phyloP scores from a whole-genome alignment of 2,329 filamentous ascomycete genomes.

The Paradendryphiella salina region DNA sequence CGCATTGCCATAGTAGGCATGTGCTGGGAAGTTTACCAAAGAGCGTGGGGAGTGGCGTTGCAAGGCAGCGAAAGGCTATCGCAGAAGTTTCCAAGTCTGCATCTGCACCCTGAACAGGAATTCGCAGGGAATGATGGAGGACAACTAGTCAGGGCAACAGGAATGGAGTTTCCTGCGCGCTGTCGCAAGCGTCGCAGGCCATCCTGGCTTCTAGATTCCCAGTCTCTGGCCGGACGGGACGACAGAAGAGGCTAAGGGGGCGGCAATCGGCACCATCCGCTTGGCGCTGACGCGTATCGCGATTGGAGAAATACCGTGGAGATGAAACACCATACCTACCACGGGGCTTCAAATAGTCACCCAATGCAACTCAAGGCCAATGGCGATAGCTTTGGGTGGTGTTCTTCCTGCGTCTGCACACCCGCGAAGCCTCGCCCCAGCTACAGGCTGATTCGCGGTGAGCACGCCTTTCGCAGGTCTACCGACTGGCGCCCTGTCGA shows the following conservation, averaged over 20 bases:
- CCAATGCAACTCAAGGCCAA: too few relatives aligned
- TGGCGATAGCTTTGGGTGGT: too few relatives aligned
- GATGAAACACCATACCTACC: neutral
- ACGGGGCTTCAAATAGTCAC: too few relatives aligned
- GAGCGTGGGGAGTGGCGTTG: conserved; percentile 10
- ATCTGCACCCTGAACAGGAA: conserved; percentile 14
- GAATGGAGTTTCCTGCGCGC: neutral
- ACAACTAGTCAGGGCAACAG: neutral
- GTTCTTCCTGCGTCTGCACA: too few relatives aligned
- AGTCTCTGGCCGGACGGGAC: conserved; percentile 9
- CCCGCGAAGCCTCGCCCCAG: too few relatives aligned
- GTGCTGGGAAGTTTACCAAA: conserved; percentile 1
- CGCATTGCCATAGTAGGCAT: conserved; percentile 24
- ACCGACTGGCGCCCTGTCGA: too few relatives aligned
- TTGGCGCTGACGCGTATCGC: conserved; percentile 31
- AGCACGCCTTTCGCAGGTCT: too few relatives aligned
- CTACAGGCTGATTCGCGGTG: too few relatives aligned
- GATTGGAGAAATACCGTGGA: conserved; percentile 4
- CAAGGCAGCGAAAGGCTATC: neutral
- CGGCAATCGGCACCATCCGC: conserved; percentile 25
- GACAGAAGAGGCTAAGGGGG: conserved; percentile 25
- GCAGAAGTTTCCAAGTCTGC: conserved; percentile 10
- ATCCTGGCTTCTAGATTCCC: conserved; percentile 16
- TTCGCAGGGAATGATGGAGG: neutral
- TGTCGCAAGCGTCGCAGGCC: conserved; percentile 10